Evolutionary conservation across 345 rosid genomes (phyloP).

Genomic region (Fremontodendron californicum): DNA sequence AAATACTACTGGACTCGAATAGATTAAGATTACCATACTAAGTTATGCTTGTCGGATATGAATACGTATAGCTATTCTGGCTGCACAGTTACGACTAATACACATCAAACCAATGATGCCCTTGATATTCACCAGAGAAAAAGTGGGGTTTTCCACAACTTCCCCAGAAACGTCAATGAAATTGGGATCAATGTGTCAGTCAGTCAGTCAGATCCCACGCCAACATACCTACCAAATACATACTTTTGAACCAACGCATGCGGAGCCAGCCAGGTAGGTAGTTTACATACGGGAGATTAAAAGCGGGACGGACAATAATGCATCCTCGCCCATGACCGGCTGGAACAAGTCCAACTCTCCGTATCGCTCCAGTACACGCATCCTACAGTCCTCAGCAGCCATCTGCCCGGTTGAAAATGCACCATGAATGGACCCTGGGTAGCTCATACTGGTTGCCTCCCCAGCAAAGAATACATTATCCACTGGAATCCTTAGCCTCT

Average conservation of each 20-base stretch:
- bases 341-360: conserved; percentile 79
- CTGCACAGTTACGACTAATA: background rate
- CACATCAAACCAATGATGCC: background rate
- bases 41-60: background rate
- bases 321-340: conserved; percentile 74
- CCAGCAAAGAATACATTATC: conserved; percentile 97
- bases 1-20: background rate
- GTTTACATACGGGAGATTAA: conserved; percentile 74
- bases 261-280: background rate
- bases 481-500: conserved; percentile 75
- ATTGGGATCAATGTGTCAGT: background rate
- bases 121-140: background rate
- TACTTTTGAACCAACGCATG: background rate
- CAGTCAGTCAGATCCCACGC: background rate
- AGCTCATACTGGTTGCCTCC: conserved; percentile 78
- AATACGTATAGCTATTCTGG: background rate
- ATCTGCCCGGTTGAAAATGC: conserved; percentile 80
- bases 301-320: conserved; percentile 59
- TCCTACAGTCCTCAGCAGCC: conserved; percentile 94
- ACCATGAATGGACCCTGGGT: conserved; percentile 87
- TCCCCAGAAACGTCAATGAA: background rate
- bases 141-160: background rate
- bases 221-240: background rate
- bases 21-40: conserved; percentile 1
- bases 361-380: conserved; percentile 85